Conservation (phyloP, 345 rosid species). For the Euphorbia lathyris region DNA sequence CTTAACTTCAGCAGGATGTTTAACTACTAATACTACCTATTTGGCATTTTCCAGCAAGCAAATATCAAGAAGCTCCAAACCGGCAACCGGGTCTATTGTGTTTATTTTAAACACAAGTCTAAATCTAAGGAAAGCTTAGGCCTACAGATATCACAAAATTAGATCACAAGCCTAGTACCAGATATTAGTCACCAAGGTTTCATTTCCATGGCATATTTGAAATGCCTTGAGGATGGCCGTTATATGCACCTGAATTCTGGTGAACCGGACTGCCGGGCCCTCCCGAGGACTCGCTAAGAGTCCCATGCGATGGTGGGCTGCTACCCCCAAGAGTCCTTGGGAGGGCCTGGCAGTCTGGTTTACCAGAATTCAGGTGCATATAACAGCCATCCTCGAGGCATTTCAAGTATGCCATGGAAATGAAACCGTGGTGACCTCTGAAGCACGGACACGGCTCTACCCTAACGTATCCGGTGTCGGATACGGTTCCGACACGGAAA, state of each 20-base stretch:
- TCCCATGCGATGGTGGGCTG: slow-evolving; percentile 60
- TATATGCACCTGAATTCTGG: slow-evolving; percentile 47
- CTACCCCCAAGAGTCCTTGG: slow-evolving; percentile 58
- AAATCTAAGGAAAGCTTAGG: slow-evolving; percentile 15
- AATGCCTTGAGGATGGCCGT: slow-evolving; percentile 44
- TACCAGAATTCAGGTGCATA: slow-evolving; percentile 51
- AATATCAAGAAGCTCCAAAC: slow-evolving; percentile 7
- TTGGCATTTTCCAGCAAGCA: slow-evolving; percentile 10
- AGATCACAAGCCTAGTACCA: slow-evolving; percentile 18
- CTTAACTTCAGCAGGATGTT: slow-evolving; percentile 11
- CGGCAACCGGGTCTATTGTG: slow-evolving; percentile 6
- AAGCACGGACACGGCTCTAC: no score
- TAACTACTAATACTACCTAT: slow-evolving; percentile 11
- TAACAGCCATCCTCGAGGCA: slow-evolving; percentile 42
- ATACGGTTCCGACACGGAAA: no score
- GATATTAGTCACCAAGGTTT: slow-evolving; percentile 18
- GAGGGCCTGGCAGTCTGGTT: slow-evolving; percentile 54
- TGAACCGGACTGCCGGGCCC: slow-evolving; percentile 59
- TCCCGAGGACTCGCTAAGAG: slow-evolving; percentile 58
- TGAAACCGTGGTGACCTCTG: slow-evolving; percentile 26
- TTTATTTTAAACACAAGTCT: slow-evolving; percentile 18
- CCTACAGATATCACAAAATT: slow-evolving; percentile 19
- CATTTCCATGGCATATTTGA: slow-evolving; percentile 68
- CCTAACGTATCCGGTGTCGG: no score
- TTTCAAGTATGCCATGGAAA: slow-evolving; percentile 65